Base-by-base conservation (phyloP, 208 protist species). In the Phytomonas serpens region DNA sequence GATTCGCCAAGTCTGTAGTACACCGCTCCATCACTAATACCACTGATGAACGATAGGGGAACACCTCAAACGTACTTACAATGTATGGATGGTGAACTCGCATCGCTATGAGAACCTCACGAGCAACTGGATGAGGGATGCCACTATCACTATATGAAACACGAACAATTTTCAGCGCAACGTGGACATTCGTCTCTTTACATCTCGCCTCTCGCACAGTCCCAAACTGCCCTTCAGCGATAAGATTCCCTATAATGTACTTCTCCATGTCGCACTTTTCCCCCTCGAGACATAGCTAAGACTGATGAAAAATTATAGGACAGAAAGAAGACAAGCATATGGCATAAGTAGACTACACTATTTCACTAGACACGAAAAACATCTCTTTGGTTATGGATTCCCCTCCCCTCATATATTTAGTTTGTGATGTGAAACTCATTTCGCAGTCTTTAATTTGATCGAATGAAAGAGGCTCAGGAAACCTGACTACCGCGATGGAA, bases 1-100 rank as follows among this genome's bases (percentile, higher is more conserved):
- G 29, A 11, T 68, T 57, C 0, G 79, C 83, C 27, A 94, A 77
- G 71, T 93, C 86, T 23, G 76, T 79, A n/a, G 68, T 61, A 72
- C 87, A 94, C 23, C 81, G 77, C 74, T 96, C 88, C 87, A 94
- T 94, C 4, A 93, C 89, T 23, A 96, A 29, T 29, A 80, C 85
- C 61, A 96, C 73, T 62, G 78, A 83, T 0, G 75, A 82, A 16
- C 89, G 84, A 62, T 69, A 81, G 5, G 87, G 71, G 64, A 89
- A 76, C 32, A 94, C 77, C n/a, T 96, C 91, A 38, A 88, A 71
- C 3, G 81, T 87, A 3, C 68, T 69, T 32, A 94, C 81, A 19
- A 96, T 57, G 61, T 81, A 84, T 11, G 89, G 88, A 42, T 84
- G 85, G 5, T 73, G 64, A 7, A 93, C 70, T 3, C 78, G 72